phyloP scores from a whole-genome alignment of 192 early-diverging fungal genomes.

The Coemansia javaensis region DNA sequence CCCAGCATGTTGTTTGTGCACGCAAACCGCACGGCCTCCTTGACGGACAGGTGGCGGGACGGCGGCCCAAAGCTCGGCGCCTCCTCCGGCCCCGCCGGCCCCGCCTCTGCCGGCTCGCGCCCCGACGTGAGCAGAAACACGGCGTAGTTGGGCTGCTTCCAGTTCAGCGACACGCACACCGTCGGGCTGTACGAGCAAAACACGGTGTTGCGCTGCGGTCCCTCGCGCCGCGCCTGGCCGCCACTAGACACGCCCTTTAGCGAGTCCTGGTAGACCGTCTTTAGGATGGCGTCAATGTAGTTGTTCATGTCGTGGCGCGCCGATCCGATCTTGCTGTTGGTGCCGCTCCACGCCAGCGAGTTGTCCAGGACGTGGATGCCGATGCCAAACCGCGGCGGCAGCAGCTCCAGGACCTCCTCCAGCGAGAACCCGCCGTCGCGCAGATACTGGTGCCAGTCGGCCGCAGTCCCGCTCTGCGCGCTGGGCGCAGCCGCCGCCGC shows the following conservation, averaged over 20 bases:
- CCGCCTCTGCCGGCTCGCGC: slow-evolving; percentile 41
- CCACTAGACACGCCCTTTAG: background rate
- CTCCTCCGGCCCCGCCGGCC: slow-evolving; percentile 18
- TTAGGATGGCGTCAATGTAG: slow-evolving; percentile 84
- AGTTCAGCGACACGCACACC: slow-evolving; percentile 91
- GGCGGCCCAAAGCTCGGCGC: slow-evolving; percentile 32
- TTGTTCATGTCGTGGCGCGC: slow-evolving; percentile 67
- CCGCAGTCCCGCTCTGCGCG: slow-evolving; percentile 12
- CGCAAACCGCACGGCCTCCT: slow-evolving; percentile 92
- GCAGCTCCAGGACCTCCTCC: slow-evolving; percentile 41
- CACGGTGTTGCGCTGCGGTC: slow-evolving; percentile 59
- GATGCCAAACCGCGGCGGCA: slow-evolving; percentile 70
- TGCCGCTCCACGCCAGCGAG: slow-evolving; percentile 61
- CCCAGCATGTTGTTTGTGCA: slow-evolving; percentile 90
- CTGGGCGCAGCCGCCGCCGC: slow-evolving; percentile 6
- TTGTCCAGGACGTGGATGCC: slow-evolving; percentile 89
- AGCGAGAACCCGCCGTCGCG: slow-evolving; percentile 37
- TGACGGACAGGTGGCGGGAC: slow-evolving; percentile 58
- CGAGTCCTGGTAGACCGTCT: slow-evolving; percentile 66
- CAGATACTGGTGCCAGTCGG: slow-evolving; percentile 36
- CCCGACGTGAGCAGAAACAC: slow-evolving; percentile 91
- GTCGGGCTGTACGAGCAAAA: slow-evolving; percentile 89
- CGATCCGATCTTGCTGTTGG: slow-evolving; percentile 25
- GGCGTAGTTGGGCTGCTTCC: slow-evolving; percentile 98
- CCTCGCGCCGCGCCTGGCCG: slow-evolving; percentile 9